Evolutionary conservation across 768 basidiomycete species (phyloP), one percentile per base, ranked within the genome.

Genomic region (Rhizopogon vinicolor): DNA sequence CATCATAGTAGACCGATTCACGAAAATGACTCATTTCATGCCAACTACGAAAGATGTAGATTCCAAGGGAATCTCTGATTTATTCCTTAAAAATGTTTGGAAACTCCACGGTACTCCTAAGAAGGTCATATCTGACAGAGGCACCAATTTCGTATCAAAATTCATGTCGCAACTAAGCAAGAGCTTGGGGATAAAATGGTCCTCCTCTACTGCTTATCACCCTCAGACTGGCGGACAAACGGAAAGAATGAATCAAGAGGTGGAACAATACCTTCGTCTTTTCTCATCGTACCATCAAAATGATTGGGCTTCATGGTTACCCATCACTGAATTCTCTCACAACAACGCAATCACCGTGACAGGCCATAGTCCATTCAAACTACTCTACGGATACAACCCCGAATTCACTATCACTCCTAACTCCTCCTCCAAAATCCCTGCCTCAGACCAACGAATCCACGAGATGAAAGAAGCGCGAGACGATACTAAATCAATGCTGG

Each of bases 201-300:
- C 59, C 7, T 49, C 66, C 4, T 68, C 67, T 5, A 75, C 70
- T 0, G 59, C 74, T 0, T 78, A 68, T 54, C 77, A 79, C 54
- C 77, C 76, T 1, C 63, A 78, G 52, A 74, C 44, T 1, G 41
- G 77, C 54, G 72, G 77, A 3, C 73, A 74, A 42, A 75, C 75
- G 0, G 74, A 80, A 53, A 52, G 68, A 2, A 55, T 70, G 7
- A 77, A 79, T 54, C 51, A 52, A 56, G 60, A 67, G 5, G 40
- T 78, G 0, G 75, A 79, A 53, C 64, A 66, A 22, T 75, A 74
- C 55, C 65, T 79, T 0, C 63, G 70, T 1, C 45, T 68, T 1
- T 75, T 67, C 58, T 39, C 60, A 35, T 66, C 70, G 44, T 62
- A 68, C 49, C 52, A 62, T 3, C 72, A 76, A 43, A 58, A 67